Conservation (phyloP, 139 green algal genomes). For the Pleodorina starrii region DNA sequence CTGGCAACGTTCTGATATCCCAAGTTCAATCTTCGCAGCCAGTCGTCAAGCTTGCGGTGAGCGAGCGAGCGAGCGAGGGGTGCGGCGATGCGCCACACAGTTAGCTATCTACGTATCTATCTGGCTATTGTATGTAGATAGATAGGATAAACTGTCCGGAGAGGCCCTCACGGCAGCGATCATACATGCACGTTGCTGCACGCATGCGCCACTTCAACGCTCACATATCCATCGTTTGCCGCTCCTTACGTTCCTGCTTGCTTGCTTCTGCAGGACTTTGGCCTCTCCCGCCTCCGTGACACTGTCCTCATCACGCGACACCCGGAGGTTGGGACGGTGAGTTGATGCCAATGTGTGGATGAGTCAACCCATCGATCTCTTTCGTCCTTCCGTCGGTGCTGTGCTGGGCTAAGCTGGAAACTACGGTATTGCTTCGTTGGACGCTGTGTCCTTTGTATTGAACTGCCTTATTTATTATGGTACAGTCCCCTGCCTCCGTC, state of each 20-base stretch:
- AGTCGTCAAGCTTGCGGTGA: slow-evolving; percentile 1
- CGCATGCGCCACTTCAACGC: background rate
- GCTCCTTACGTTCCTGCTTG: background rate
- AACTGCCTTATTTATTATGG: background rate
- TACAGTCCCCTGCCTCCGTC: background rate
- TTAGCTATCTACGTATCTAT: background rate
- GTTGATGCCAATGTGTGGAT: background rate
- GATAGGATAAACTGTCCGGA: background rate
- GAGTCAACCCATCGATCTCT: background rate
- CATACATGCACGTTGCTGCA: background rate
- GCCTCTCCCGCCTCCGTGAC: background rate
- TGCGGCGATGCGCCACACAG: background rate
- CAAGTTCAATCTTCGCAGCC: background rate
- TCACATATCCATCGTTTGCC: background rate
- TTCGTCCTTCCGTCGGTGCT: background rate
- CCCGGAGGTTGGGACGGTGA: slow-evolving; percentile 1
- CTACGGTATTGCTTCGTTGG: background rate
- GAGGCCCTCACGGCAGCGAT: background rate
- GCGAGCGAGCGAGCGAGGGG: too few species aligned
- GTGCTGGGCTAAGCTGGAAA: background rate
- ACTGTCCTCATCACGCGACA: slow-evolving; percentile 2
- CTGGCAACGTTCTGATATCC: slow-evolving; percentile 26
- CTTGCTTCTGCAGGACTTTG: slow-evolving; percentile 1
- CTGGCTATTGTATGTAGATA: background rate
- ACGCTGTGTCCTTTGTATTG: background rate